Evolutionary conservation across 2,329 filamentous ascomycete species (phyloP), one percentile per base, ranked within the genome.

Genomic region (Aspergillus fijiensis): DNA sequence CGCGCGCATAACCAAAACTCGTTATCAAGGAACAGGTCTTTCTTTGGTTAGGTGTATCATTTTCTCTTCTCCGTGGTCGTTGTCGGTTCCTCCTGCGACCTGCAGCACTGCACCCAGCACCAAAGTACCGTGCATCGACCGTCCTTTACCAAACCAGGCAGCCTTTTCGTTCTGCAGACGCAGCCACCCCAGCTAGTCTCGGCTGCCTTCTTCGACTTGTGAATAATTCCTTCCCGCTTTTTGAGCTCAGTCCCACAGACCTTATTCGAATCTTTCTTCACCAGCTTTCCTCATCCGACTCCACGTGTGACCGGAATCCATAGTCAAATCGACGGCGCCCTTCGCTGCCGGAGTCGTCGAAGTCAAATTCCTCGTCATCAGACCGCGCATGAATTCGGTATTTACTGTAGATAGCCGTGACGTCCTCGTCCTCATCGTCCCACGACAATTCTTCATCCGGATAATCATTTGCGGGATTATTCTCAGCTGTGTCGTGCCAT

Each of bases 381-480:
- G 78, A 81, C 39, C 67, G 68, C 23, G 64, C 70, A 48, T 74
- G 73, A 57, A 70, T 68, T 53, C 77, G 73, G 62, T 80, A 81
- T 55, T 74, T 72, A 58, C 70, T 70, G 60, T 77, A 77, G 19
- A 73, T 68, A n/a, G 75, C 71, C 45, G 70, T 66, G 1, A 70
- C 70, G 54, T 77, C 73, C 49, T 77, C 76, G 51, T 74, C 76
- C 51, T 82, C 79, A 51, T 82, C 80, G n/a, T 78, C 77, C 47
- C 77, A 78, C 5, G 76, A 77, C 33, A 80, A 69, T 55, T 82
- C 80, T 60, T 82, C 80, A 58, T 82, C 80, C 0, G 80, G 80
- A 63, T 82, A 82, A 62, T 82, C 80, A 65, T 82, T 82, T 51
- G 77, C 77, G 27, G 79, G 80, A 63, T 81, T 78, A 60, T 81